These are phyloP conservation scores for Juncus inflexus DNA, from an alignment of 176 grass and related monocot genomes.

Conservation along the genomic window DNA sequence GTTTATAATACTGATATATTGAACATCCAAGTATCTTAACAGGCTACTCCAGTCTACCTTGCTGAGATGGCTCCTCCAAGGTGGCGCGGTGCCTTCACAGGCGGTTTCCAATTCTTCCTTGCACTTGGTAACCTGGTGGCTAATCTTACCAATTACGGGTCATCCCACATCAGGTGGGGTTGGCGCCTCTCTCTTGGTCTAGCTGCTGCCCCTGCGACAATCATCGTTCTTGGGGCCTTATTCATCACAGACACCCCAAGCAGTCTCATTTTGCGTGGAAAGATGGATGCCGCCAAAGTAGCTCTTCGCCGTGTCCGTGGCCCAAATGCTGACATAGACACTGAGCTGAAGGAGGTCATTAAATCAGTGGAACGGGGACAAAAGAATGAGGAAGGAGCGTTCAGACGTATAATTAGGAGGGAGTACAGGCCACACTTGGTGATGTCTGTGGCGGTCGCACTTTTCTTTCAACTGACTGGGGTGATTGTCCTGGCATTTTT, in stretches of 20 bases:
- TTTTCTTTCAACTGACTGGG: constrained; percentile 19
- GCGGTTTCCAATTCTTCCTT: constrained; percentile 73
- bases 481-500: constrained; percentile 22
- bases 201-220: constrained; percentile 43
- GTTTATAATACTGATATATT: too few relatives aligned
- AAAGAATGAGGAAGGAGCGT: constrained; percentile 42
- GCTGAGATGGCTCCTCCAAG: constrained; percentile 62
- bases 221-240: constrained; percentile 56
- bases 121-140: constrained; percentile 39
- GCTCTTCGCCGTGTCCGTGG: constrained; percentile 57
- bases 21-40: too few relatives aligned
- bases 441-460: neutral
- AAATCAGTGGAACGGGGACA: constrained; percentile 26
- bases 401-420: constrained; percentile 12
- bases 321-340: constrained; percentile 48
- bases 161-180: constrained; percentile 37
- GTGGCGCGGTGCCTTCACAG: constrained; percentile 58
- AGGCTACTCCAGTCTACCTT: constrained; percentile 35
- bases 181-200: constrained; percentile 90
- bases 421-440: constrained; percentile 19
- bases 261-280: constrained; percentile 60
- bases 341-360: constrained; percentile 49
- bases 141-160: constrained; percentile 54
- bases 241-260: constrained; percentile 77
- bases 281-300: constrained; percentile 33